Percentiles rank a stretch among this genome's conserved stretches.
Conservation (phyloP, 106 monocot genomes). For the Dendrobium catenatum region DNA sequence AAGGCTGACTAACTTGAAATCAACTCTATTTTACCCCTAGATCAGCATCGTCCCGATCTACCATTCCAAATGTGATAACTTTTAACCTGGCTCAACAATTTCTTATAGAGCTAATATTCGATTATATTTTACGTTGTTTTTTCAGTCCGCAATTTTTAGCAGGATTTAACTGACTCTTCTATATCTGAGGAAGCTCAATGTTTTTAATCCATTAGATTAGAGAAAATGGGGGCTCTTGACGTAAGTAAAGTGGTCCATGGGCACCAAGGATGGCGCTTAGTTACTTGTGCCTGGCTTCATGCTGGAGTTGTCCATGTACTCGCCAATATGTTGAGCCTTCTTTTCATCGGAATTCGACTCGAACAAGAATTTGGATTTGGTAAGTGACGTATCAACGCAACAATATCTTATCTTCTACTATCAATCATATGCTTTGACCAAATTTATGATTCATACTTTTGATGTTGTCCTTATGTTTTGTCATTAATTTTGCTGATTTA, state of each 20-base stretch:
- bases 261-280: conserved; percentile 64
- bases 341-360: conserved; percentile 69
- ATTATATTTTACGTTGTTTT: background rate
- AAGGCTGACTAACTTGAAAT: no score
- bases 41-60: background rate
- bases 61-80: background rate
- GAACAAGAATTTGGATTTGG: conserved; percentile 92
- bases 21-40: no score
- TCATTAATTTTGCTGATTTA: no score
- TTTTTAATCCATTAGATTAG: conserved; percentile 32
- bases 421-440: conserved; percentile 4
- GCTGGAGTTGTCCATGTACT: conserved; percentile 78
- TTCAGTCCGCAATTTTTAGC: background rate
- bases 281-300: conserved; percentile 87
- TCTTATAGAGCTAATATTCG: background rate
- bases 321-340: conserved; percentile 81
- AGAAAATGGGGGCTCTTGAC: conserved; percentile 73
- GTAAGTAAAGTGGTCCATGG: conserved; percentile 43
- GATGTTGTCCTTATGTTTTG: no score
- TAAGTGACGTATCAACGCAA: conserved; percentile 16
- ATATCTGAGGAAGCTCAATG: background rate
- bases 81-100: background rate
- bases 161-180: background rate
- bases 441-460: background rate
- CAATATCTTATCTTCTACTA: background rate